phyloP scores from a whole-genome alignment of 140 eudicot species.

The Anethum foeniculum region DNA sequence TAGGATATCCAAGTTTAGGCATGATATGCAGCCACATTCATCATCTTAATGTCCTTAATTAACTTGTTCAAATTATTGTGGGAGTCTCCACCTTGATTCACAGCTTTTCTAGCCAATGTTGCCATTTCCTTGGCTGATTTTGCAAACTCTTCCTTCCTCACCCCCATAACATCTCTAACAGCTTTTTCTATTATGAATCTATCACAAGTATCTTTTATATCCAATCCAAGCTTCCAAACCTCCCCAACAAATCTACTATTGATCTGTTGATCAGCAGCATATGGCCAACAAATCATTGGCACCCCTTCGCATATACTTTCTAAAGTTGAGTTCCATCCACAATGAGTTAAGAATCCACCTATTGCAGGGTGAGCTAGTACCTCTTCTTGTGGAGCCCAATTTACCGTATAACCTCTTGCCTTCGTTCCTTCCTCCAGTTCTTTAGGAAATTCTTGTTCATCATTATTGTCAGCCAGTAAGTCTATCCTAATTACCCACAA shows the following conservation, averaged over 20 bases:
- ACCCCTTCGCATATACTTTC: slow-evolving; percentile 37
- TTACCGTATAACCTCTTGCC: slow-evolving; percentile 43
- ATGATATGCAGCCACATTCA: slow-evolving; percentile 20
- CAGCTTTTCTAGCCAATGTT: slow-evolving; percentile 20
- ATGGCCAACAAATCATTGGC: slow-evolving; percentile 54
- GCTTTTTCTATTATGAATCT: slow-evolving; percentile 28
- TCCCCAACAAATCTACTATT: slow-evolving; percentile 46
- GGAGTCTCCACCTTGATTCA: slow-evolving; percentile 55
- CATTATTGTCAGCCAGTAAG: slow-evolving; percentile 18
- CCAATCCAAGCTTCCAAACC: slow-evolving; percentile 40
- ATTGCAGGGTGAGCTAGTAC: slow-evolving; percentile 48
- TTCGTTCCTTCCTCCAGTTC: slow-evolving; percentile 36
- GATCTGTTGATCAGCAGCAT: slow-evolving; percentile 32
- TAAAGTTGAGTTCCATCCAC: slow-evolving; percentile 46
- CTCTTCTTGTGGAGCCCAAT: slow-evolving; percentile 47
- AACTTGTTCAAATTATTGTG: slow-evolving; percentile 23
- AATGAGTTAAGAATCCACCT: slow-evolving; percentile 46
- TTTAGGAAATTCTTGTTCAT: slow-evolving; percentile 9
- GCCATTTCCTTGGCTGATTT: slow-evolving; percentile 27
- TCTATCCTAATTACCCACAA: slow-evolving; percentile 50
- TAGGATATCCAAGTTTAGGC: background rate
- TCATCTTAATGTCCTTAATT: slow-evolving; percentile 35
- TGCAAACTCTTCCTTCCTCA: slow-evolving; percentile 29
- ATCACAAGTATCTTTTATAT: slow-evolving; percentile 46
- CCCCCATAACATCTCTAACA: slow-evolving; percentile 43